Percentiles rank a stretch among this genome's conserved stretches.
Evolutionary conservation across 202 grass and related monocot genomes (phyloP).

Genomic region (Elaeis oleifera): DNA sequence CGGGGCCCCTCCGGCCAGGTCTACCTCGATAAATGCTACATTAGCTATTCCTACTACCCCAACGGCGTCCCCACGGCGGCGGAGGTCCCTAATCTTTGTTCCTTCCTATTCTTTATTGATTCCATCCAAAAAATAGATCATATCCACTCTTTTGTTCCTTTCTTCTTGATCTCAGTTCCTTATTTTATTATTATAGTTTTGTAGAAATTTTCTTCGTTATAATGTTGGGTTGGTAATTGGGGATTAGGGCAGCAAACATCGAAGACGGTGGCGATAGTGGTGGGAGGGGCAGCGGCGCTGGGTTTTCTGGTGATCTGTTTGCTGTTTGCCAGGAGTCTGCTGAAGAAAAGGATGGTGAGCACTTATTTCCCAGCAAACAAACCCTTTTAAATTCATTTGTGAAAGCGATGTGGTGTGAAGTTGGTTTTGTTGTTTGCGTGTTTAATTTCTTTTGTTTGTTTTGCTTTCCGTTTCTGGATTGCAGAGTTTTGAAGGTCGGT

Average conservation of each 20-base stretch:
- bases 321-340: slow-evolving; percentile 67
- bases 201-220: too few relatives aligned
- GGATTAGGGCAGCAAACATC: slow-evolving; percentile 74
- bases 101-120: too few relatives aligned
- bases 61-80: neutral
- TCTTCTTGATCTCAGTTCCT: too few relatives aligned
- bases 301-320: slow-evolving; percentile 95
- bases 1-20: slow-evolving; percentile 6
- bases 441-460: slow-evolving; percentile 19
- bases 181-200: too few relatives aligned
- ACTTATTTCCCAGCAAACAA: slow-evolving; percentile 9
- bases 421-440: slow-evolving; percentile 5
- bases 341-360: slow-evolving; percentile 95
- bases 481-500: too few relatives aligned
- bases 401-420: neutral
- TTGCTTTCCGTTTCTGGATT: too few relatives aligned
- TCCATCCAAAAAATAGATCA: too few relatives aligned
- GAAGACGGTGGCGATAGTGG: slow-evolving; percentile 96
- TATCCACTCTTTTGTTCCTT: too few relatives aligned
- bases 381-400: neutral
- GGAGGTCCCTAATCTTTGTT: neutral
- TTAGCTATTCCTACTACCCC: slow-evolving; percentile 12
- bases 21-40: slow-evolving; percentile 24
- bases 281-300: slow-evolving; percentile 71
- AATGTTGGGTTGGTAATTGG: neutral